Evolutionary conservation across 306 rosid genomes (phyloP).

Genomic region (Styphnolobium japonicum): DNA sequence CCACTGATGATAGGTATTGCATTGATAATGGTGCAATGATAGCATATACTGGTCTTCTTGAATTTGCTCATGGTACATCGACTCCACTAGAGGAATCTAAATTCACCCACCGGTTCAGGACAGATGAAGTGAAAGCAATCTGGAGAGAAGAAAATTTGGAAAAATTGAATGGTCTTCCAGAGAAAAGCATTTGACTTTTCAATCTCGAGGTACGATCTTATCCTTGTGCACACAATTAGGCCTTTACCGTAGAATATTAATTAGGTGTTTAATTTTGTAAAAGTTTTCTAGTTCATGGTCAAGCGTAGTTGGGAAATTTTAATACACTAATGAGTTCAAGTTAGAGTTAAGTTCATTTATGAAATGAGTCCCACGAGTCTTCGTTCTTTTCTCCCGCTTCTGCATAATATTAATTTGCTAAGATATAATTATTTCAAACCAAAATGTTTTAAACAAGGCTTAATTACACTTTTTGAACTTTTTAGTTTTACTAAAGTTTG

Average conservation of each 20-base stretch:
- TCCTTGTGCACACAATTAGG: neutral
- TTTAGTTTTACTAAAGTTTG: no score
- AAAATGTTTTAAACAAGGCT: neutral
- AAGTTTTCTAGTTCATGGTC: neutral
- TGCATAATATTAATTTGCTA: neutral
- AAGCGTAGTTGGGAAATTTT: neutral
- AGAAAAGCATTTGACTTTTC: conserved; percentile 29
- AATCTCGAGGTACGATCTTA: conserved; percentile 15
- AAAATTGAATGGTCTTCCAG: conserved; percentile 26
- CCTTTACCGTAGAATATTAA: neutral
- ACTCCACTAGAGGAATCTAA: conserved; percentile 74
- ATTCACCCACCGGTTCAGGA: conserved; percentile 83
- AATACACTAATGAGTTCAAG: neutral
- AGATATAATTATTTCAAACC: neutral
- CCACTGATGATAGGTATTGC: conserved; percentile 92
- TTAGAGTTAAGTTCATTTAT: neutral
- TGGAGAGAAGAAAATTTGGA: conserved; percentile 64
- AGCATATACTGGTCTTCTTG: conserved; percentile 92
- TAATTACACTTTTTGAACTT: no score
- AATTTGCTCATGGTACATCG: conserved; percentile 61
- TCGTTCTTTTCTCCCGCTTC: neutral
- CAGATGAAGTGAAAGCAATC: conserved; percentile 89
- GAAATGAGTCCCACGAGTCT: neutral
- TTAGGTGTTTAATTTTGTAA: neutral
- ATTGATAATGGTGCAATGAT: conserved; percentile 95